Evolutionary conservation across 2,329 filamentous ascomycete species (phyloP), one percentile per base, ranked within the genome.

Genomic region (Penicillium sp.): DNA sequence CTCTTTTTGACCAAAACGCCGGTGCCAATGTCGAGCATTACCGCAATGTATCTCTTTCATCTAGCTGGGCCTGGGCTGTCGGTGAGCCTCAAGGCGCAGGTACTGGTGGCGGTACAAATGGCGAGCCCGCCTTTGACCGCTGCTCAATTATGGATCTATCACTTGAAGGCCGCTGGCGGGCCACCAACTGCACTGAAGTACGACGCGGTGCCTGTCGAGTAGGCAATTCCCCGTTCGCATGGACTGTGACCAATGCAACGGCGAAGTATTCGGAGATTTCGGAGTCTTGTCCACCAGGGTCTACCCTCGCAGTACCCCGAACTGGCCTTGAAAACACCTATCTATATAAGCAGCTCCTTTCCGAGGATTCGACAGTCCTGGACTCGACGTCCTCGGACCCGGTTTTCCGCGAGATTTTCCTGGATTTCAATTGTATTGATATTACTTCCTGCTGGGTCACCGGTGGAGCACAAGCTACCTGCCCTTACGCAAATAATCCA

Each of bases 241-340:
- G 86, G 86, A 70, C 68, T 5, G 67, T 89, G 26, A 82, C 82
- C 11, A 58, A 68, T 5, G 63, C 72, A 3, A 58, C 69, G 0
- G 74, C 75, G 2, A 66, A 75, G 8, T 86, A 82, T 64, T 71
- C 71, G 41, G 72, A 75, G 45, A 77, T 79, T 3, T 71, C 74
- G 2, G 60, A 76, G 2, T 70, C 74, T 5, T 90, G 87, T 68
- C 78, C 78, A 0, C 55, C 71, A 1, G 73, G 76, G 21, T 78
- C 78, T n/a, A 68, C 54, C 2, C 88, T 89, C 64, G 75, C 78
- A 29, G 79, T 82, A 1, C 86, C 87, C 0, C 80, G 84, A 37
- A 88, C 85, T 0, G 80, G 83, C 2, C 77, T 89, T 2, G 87
- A 90, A 67, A 89, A 88, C 61, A 75, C 75, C 2, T 86, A 87